Evolutionary conservation across 2,329 filamentous ascomycete species (phyloP).

Genomic region (Fusarium duplospermum): DNA sequence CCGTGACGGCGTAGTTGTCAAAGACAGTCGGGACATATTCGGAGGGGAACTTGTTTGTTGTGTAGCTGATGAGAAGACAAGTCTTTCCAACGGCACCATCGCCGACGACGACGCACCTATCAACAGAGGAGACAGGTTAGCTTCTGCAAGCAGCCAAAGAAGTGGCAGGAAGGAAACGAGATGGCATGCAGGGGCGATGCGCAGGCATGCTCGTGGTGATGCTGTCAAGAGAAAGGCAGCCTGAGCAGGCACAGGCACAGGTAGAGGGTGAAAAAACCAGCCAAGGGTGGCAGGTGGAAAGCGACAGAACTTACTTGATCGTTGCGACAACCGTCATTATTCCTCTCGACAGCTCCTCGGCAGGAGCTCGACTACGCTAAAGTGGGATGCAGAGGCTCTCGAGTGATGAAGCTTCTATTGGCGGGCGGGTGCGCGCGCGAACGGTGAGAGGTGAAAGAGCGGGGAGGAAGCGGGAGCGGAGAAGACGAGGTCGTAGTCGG

Average conservation of each 20-base stretch:
- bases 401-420: slow-evolving; percentile 39
- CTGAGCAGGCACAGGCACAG: background rate
- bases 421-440: slow-evolving; percentile 38
- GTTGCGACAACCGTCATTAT: slow-evolving; percentile 72
- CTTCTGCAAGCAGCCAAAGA: background rate
- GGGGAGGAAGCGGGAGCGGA: slow-evolving; percentile 29
- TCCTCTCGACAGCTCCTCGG: slow-evolving; percentile 52
- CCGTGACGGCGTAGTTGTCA: slow-evolving; percentile 99
- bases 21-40: slow-evolving; percentile 99
- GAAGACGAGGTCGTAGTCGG: slow-evolving; percentile 22
- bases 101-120: slow-evolving; percentile 96
- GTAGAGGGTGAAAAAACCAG: slow-evolving; percentile 3
- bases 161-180: background rate
- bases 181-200: slow-evolving; percentile 26
- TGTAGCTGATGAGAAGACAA: slow-evolving; percentile 98
- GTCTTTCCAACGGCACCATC: slow-evolving; percentile 99
- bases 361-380: slow-evolving; percentile 49
- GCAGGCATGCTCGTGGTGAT: slow-evolving; percentile 15
- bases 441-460: slow-evolving; percentile 29
- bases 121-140: slow-evolving; percentile 37
- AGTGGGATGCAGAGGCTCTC: slow-evolving; percentile 39
- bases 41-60: slow-evolving; percentile 99
- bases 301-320: slow-evolving; percentile 66
- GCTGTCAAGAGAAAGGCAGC: slow-evolving; percentile 2
- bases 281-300: slow-evolving; percentile 17